phyloP scores from a whole-genome alignment of 2,329 filamentous ascomycete species.

The Diaporthe capsici region DNA sequence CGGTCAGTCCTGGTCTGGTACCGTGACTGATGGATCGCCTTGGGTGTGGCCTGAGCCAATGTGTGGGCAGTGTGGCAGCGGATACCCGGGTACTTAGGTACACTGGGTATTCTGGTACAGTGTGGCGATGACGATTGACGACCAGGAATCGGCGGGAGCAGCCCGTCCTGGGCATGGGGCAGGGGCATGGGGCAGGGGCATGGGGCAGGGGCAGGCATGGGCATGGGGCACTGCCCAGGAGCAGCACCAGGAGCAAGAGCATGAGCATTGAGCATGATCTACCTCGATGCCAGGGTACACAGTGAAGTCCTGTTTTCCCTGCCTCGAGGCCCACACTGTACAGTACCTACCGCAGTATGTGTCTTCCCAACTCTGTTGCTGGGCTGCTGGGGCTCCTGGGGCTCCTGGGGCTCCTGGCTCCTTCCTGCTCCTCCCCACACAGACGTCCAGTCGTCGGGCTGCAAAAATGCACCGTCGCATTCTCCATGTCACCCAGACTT shows the following conservation, averaged over 20 bases:
- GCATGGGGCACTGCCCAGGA: background rate
- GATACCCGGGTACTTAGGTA: background rate
- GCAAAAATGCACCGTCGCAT: conserved; percentile 28
- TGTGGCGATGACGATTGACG: conserved; percentile 33
- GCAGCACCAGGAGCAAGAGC: background rate
- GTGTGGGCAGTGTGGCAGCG: background rate
- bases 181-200: conserved; percentile 7
- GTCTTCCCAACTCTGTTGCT: conserved; percentile 3
- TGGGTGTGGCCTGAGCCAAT: conserved; percentile 30
- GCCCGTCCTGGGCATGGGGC: conserved; percentile 27
- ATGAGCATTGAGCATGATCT: conserved; percentile 26
- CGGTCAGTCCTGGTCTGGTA: conserved; percentile 10
- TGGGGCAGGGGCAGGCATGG: conserved; percentile 2
- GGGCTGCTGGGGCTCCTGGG: conserved; percentile 7
- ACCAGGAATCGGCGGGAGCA: conserved; percentile 31
- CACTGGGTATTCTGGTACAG: background rate
- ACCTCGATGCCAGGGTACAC: conserved; percentile 14
- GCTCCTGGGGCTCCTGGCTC: conserved; percentile 1
- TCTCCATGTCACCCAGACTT: conserved; percentile 26
- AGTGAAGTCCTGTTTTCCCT: background rate
- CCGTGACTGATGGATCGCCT: conserved; percentile 32
- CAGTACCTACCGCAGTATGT: too few relatives aligned
- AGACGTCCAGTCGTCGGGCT: conserved; percentile 31
- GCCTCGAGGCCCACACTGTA: background rate
- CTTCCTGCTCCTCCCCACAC: conserved; percentile 28